Evolutionary conservation across 2,329 filamentous ascomycete genomes (phyloP), one percentile per base, ranked within the genome.

Genomic region (Trichoderma sp.): DNA sequence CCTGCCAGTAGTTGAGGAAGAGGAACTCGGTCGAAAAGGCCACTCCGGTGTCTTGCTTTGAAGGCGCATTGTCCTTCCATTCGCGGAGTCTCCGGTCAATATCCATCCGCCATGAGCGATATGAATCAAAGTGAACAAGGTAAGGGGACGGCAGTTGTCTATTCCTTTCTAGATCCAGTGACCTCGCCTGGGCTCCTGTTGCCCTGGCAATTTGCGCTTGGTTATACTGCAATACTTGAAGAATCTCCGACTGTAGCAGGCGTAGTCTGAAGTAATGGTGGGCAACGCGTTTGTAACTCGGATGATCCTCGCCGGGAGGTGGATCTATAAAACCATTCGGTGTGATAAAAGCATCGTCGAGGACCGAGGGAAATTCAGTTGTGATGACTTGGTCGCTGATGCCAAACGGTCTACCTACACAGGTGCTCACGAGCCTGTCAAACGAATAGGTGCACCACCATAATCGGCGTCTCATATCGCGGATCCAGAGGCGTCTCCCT

Each of bases 401-500:
- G 35, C 96, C 95, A 81, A 98, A 97, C 7, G 96, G 97, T 74
- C 96, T 89, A 50, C 96, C 96, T 31, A 98, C 96, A 79, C 95
- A 98, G 27, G 95, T 95, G 81, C 95, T 97, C 68, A 98, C 96
- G 6, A 98, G 91, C n/a, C 96, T 91, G 84, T 98, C 96, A 74
- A 98, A 91, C 6, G 94, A 96, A 84, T 98, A 98, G 2, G 95
- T 95, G 85, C 95, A 98, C 96, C 97, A 98, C 95, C 95, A 98
- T 16, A 98, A 87, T 38, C 96, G 90, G 75, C 96, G 90, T 69
- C 95, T 91, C 77, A 98, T 89, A 83, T 98, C 97, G 71, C 96
- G 91, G 53, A 95, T 89, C 89, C 95, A 98, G 83, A 97, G 91
- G 75, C 94, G 90, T 66, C 93, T 90, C 87, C 83, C 92, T 84